Percentiles rank a stretch among this genome's conserved stretches.
Evolutionary conservation across 441 rosid genomes (phyloP).

Genomic region (Populus hybrid): DNA sequence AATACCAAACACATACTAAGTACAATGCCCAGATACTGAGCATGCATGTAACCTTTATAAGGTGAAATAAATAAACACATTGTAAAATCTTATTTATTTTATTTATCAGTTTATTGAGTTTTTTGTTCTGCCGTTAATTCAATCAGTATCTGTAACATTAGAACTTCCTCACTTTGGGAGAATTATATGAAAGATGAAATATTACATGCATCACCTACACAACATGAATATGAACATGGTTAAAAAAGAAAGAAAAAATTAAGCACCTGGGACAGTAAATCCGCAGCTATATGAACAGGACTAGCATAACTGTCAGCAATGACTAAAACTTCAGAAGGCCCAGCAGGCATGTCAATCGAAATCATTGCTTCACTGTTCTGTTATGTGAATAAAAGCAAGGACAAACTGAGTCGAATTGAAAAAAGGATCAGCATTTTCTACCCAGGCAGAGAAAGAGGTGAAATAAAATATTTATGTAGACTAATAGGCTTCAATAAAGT

Average conservation of each 20-base stretch:
- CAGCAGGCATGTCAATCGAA: slow-evolving; percentile 98
- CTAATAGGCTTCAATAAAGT: neutral
- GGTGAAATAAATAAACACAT: neutral
- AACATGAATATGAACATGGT: neutral
- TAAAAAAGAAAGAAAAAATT: slow-evolving; percentile 2
- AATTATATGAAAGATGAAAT: neutral
- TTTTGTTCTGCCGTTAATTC: neutral
- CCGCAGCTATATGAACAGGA: slow-evolving; percentile 89
- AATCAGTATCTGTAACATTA: neutral
- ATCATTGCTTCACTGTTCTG: slow-evolving; percentile 99
- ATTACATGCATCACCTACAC: neutral
- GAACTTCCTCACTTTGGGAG: neutral
- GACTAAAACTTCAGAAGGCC: slow-evolving; percentile 92
- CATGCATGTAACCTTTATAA: neutral
- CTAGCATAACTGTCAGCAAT: slow-evolving; percentile 75
- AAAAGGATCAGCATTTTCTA: neutral
- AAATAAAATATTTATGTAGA: neutral
- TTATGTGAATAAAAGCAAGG: slow-evolving; percentile 7
- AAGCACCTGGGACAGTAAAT: slow-evolving; percentile 84
- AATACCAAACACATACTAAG: too few relatives aligned
- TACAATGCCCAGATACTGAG: neutral
- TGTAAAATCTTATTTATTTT: neutral
- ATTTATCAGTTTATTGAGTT: neutral
- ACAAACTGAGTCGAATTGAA: slow-evolving; percentile 1
- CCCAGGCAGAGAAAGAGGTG: neutral